Conservation (phyloP, 768 basidiomycete genomes). For the Podaxis sp. region DNA sequence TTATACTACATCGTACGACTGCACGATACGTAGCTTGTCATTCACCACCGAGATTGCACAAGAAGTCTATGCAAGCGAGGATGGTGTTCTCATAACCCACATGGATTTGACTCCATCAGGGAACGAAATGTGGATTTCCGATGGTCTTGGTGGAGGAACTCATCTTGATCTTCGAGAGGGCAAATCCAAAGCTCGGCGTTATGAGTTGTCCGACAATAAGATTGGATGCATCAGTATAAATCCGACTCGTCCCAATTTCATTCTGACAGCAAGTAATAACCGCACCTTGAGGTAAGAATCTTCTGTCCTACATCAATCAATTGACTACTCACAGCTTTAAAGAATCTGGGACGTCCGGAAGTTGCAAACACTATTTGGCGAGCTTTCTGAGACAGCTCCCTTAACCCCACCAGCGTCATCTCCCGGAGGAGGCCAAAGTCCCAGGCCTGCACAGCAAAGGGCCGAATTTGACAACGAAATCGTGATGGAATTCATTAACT, state of each 20-base stretch:
- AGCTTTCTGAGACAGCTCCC: slow-evolving; percentile 28
- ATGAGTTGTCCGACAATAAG: slow-evolving; percentile 66
- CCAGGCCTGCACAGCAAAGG: not conserved
- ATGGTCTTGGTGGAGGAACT: slow-evolving; percentile 65
- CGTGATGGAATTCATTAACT: slow-evolving; percentile 47
- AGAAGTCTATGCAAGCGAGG: slow-evolving; percentile 65
- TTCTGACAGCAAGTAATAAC: slow-evolving; percentile 77
- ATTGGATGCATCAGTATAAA: slow-evolving; percentile 82
- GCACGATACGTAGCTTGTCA: slow-evolving; percentile 69
- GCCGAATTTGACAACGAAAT: slow-evolving; percentile 38
- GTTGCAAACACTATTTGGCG: slow-evolving; percentile 41
- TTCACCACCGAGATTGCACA: slow-evolving; percentile 70
- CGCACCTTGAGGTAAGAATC: slow-evolving; percentile 61
- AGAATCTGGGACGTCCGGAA: slow-evolving; percentile 85
- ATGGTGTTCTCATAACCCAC: slow-evolving; percentile 57
- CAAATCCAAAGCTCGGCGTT: slow-evolving; percentile 54
- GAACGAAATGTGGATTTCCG: slow-evolving; percentile 84
- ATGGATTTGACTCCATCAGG: slow-evolving; percentile 69
- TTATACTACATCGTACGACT: slow-evolving; percentile 82
- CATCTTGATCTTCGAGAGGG: slow-evolving; percentile 75
- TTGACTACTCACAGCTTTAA: slow-evolving; percentile 4
- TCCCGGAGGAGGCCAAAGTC: slow-evolving; percentile 13
- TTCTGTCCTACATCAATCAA: not conserved
- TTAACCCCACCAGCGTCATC: slow-evolving; percentile 27
- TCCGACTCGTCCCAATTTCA: slow-evolving; percentile 59